Evolutionary conservation across 1,284 basidiomycete species (phyloP).

Genomic region (Flammula alnicola): DNA sequence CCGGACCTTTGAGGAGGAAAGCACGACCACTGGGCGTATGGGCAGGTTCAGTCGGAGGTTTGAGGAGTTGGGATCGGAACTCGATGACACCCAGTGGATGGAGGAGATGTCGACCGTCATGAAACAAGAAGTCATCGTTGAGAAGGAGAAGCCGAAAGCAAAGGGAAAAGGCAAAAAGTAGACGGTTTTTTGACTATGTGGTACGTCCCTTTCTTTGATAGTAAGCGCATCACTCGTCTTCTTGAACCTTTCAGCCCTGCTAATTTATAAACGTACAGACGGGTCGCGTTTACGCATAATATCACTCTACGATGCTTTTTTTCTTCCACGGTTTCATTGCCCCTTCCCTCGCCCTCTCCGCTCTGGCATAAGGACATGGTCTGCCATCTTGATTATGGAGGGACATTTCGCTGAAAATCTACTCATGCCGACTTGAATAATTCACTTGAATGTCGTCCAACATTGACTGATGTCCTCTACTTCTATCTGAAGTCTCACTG

Average conservation of each 20-base stretch:
- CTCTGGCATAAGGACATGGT: too few species aligned
- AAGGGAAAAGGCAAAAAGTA: conserved; percentile 21
- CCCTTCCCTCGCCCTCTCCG: too few species aligned
- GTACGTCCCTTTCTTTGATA: neutral
- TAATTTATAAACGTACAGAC: neutral
- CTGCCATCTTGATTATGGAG: too few species aligned
- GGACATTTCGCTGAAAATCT: too few species aligned
- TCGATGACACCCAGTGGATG: conserved; percentile 52
- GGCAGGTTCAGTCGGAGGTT: conserved; percentile 82
- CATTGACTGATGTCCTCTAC: too few species aligned
- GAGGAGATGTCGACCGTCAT: conserved; percentile 36
- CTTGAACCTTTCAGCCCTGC: neutral
- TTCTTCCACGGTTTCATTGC: too few species aligned
- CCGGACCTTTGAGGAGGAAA: conserved; percentile 69
- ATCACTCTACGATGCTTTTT: neutral
- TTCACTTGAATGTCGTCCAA: too few species aligned
- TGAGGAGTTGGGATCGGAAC: conserved; percentile 56
- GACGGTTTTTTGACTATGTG: neutral
- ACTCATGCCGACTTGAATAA: too few species aligned
- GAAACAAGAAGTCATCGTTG: conserved; percentile 24
- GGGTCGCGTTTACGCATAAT: conserved; percentile 1
- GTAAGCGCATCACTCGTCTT: neutral
- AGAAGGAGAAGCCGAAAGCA: conserved; percentile 20
- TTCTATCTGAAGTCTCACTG: too few species aligned
- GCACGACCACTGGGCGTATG: conserved; percentile 73